A percentile compares a stretch with the other conserved stretches of the same genome.
These are phyloP conservation scores for Scedosporium apiospermum DNA, from an alignment of 2,329 filamentous ascomycete species.

Conservation along the genomic window DNA sequence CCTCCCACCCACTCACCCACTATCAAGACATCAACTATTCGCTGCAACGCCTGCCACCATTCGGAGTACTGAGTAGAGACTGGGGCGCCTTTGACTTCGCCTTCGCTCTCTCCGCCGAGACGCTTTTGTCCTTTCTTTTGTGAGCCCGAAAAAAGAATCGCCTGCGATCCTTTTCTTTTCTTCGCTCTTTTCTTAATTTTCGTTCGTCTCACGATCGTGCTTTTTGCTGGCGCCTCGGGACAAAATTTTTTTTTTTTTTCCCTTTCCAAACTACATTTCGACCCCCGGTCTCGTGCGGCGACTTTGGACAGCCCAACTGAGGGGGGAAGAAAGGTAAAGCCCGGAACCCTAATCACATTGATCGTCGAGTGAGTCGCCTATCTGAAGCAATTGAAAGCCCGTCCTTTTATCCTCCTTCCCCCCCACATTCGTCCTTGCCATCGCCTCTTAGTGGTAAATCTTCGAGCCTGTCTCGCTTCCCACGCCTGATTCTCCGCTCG, in stretches of 20 bases:
- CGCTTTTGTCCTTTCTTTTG: too few relatives aligned
- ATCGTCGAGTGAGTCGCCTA: constrained; percentile 6
- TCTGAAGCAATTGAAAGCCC: not conserved
- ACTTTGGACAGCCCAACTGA: not conserved
- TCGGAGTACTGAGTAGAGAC: not conserved
- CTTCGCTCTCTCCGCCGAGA: not conserved
- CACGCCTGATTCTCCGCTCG: not conserved
- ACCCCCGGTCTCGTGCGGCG: too few relatives aligned
- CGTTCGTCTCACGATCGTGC: not conserved
- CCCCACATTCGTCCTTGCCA: not conserved
- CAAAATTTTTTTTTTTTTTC: too few relatives aligned
- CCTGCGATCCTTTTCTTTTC: not conserved
- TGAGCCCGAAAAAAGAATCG: too few relatives aligned
- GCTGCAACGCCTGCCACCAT: not conserved
- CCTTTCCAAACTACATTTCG: too few relatives aligned
- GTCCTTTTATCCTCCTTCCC: not conserved
- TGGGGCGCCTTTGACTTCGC: not conserved
- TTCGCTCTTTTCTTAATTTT: not conserved
- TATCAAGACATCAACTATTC: not conserved
- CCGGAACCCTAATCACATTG: not conserved
- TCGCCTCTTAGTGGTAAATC: not conserved
- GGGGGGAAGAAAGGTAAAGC: not conserved
- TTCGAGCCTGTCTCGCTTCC: not conserved
- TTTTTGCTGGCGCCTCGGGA: too few relatives aligned
- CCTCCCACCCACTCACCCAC: not conserved